A percentile compares a stretch with the other conserved stretches of the same genome.
Evolutionary conservation across 257 asterid genomes (phyloP).

Genomic region (Forsythia viridissima): DNA sequence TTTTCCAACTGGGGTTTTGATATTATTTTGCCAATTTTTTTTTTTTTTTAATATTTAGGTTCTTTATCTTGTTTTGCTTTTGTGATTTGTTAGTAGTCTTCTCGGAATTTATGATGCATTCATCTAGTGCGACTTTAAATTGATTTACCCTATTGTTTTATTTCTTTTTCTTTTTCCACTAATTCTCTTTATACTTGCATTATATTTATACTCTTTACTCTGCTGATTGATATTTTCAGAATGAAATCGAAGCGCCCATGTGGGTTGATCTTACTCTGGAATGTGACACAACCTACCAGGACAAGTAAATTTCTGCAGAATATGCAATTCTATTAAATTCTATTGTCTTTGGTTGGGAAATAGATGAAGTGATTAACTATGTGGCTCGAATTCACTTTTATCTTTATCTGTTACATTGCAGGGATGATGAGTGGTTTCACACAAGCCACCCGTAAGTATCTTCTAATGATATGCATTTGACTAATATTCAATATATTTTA

Average conservation of each 20-base stretch:
- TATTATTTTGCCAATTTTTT: neutral
- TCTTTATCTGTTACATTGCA: constrained; percentile 25
- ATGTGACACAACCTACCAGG: constrained; percentile 28
- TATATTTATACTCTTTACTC: neutral
- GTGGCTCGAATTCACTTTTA: constrained; percentile 6
- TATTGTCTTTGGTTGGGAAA: neutral
- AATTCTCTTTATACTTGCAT: neutral
- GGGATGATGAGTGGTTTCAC: constrained; percentile 57
- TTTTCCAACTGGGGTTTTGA: neutral
- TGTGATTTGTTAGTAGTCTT: neutral
- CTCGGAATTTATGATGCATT: neutral
- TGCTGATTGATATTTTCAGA: constrained; percentile 34
- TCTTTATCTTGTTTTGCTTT: neutral
- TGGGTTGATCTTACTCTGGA: constrained; percentile 52
- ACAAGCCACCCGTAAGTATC: constrained; percentile 45
- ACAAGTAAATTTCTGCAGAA: constrained; percentile 28
- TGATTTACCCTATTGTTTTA: neutral
- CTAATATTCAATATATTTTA: neutral
- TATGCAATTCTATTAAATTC: neutral
- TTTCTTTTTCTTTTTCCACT: neutral
- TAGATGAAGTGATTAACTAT: neutral
- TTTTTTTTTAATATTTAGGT: neutral
- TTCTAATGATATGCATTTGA: neutral
- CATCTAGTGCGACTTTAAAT: neutral
- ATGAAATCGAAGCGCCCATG: constrained; percentile 53